Conservation (phyloP, 805 yeast genomes). For the Wickerhamiella azymoides region DNA sequence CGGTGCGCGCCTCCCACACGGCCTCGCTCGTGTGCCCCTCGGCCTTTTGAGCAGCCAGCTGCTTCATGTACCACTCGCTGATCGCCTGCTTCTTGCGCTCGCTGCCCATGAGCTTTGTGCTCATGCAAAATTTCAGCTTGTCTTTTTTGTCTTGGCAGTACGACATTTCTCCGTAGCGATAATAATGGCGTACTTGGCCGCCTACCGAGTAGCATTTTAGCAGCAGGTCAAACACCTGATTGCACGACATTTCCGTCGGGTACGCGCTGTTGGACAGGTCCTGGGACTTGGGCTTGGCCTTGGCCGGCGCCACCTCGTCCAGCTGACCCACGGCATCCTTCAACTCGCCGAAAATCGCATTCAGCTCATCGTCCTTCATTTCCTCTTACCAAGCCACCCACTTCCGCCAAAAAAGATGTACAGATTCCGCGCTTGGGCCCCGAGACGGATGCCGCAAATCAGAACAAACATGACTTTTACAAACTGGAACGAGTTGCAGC, state of each 20-base stretch:
- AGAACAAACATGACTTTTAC: slow-evolving; percentile 22
- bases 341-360: slow-evolving; percentile 15
- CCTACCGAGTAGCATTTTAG: slow-evolving; percentile 80
- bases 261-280: slow-evolving; percentile 16
- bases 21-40: slow-evolving; percentile 69
- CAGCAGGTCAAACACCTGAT: slow-evolving; percentile 77
- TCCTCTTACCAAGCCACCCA: not conserved
- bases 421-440: not conserved
- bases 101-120: slow-evolving; percentile 42
- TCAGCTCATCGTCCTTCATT: slow-evolving; percentile 11
- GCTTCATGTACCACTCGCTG: slow-evolving; percentile 55
- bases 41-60: slow-evolving; percentile 42
- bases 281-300: not conserved
- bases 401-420: no score
- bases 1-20: slow-evolving; percentile 50
- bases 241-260: slow-evolving; percentile 47
- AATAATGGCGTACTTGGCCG: slow-evolving; percentile 74
- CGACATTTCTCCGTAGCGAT: slow-evolving; percentile 67
- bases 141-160: slow-evolving; percentile 55
- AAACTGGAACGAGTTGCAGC: slow-evolving; percentile 72
- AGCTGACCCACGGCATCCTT: slow-evolving; percentile 18
- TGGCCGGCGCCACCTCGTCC: slow-evolving; percentile 2
- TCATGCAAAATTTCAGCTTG: slow-evolving; percentile 70
- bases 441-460: not conserved
- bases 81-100: slow-evolving; percentile 37